Percentiles rank a stretch among this genome's conserved stretches.
Evolutionary conservation across 2,329 filamentous ascomycete genomes (phyloP).

Genomic region (Acephala macrosclerotiorum): DNA sequence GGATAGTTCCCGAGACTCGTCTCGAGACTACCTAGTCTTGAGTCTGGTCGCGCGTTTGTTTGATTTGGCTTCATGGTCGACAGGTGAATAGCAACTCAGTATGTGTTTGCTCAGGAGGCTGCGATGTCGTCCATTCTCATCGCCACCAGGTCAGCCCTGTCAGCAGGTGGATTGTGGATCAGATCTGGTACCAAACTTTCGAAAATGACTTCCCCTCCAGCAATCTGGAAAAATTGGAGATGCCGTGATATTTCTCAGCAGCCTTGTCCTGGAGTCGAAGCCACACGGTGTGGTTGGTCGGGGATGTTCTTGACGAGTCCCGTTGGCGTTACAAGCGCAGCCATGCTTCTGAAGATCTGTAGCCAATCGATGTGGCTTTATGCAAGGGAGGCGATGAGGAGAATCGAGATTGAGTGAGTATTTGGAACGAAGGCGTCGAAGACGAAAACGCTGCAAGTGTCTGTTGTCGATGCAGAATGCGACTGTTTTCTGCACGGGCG

Average conservation of each 20-base stretch:
- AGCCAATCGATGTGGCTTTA: background rate
- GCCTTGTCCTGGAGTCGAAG: background rate
- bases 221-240: background rate
- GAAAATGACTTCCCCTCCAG: slow-evolving; percentile 9
- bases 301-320: background rate
- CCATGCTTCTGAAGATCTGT: background rate
- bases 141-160: slow-evolving; percentile 11
- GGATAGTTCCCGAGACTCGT: background rate
- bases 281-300: slow-evolving; percentile 1
- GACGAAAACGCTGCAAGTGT: background rate
- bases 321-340: background rate
- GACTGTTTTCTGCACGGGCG: background rate
- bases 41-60: background rate
- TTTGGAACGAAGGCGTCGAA: background rate
- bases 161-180: slow-evolving; percentile 13
- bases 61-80: background rate
- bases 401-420: background rate
- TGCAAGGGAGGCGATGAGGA: background rate
- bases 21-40: background rate
- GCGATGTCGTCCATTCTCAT: background rate
- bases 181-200: slow-evolving; percentile 20
- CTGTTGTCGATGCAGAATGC: background rate
- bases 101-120: background rate
- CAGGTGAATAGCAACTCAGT: background rate
- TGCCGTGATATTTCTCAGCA: background rate